Conservation (phyloP, 2,329 filamentous ascomycete species). For the Pestalotiopsis sp. region DNA sequence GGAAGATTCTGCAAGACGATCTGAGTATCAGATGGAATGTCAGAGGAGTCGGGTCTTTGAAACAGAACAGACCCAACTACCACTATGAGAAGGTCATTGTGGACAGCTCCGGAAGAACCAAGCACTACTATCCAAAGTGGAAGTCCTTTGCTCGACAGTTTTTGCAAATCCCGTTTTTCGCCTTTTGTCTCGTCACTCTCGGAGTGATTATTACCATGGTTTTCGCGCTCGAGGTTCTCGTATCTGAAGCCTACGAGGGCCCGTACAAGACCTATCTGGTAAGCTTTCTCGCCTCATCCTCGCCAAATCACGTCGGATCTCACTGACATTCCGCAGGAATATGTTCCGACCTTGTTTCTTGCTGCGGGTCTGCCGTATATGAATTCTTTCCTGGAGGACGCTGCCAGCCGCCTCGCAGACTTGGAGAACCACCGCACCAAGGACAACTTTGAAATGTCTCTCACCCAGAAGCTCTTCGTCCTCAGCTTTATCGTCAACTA, state of each 20-base stretch:
- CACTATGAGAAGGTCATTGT: constrained; percentile 61
- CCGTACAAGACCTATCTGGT: constrained; percentile 68
- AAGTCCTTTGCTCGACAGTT: constrained; percentile 69
- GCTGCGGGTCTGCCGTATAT: constrained; percentile 69
- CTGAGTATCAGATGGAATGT: constrained; percentile 75
- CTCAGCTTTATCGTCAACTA: constrained; percentile 83
- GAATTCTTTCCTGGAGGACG: constrained; percentile 60
- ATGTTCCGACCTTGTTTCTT: constrained; percentile 71
- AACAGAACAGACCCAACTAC: constrained; percentile 68
- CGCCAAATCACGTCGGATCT: constrained; percentile 8
- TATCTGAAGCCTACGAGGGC: constrained; percentile 73
- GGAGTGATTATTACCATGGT: constrained; percentile 69
- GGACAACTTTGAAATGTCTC: constrained; percentile 67
- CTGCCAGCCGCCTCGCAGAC: constrained; percentile 66
- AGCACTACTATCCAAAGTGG: constrained; percentile 64
- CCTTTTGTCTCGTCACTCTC: constrained; percentile 59
- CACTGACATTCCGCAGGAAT: constrained; percentile 52
- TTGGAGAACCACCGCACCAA: constrained; percentile 78
- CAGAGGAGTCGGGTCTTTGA: constrained; percentile 67
- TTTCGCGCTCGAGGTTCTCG: constrained; percentile 75
- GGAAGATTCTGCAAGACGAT: constrained; percentile 76
- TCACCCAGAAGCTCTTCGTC: constrained; percentile 75
- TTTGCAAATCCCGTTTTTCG: constrained; percentile 69
- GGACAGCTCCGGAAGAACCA: constrained; percentile 65
- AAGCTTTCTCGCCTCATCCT: constrained; percentile 22